phyloP scores from a whole-genome alignment of 495 filamentous ascomycete species.

The Podospora fimiseda region DNA sequence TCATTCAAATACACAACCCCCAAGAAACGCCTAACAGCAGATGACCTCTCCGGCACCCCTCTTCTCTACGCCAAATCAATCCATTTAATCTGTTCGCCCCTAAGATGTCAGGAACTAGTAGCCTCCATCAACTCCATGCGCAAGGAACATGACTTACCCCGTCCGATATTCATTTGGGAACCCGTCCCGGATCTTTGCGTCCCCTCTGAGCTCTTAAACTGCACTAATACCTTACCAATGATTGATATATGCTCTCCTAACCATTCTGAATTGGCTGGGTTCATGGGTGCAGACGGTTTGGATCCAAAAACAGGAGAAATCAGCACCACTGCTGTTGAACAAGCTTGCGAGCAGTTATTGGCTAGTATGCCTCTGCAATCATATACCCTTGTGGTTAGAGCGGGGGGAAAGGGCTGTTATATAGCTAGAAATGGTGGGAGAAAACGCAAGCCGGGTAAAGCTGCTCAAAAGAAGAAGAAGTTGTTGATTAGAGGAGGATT shows the following conservation, averaged over 20 bases:
- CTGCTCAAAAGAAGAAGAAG: conserved; percentile 28
- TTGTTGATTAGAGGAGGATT: conserved; percentile 35
- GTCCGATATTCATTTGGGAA: conserved; percentile 86
- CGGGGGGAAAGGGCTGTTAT: conserved; percentile 46
- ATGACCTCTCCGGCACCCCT: conserved; percentile 35
- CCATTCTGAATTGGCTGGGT: conserved; percentile 71
- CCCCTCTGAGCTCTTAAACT: conserved; percentile 65
- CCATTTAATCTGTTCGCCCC: conserved; percentile 80
- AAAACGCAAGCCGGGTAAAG: conserved; percentile 29
- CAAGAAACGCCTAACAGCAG: conserved; percentile 62
- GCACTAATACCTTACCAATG: conserved; percentile 60
- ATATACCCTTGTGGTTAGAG: conserved; percentile 49
- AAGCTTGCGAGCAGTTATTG: conserved; percentile 46
- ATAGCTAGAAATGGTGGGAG: conserved; percentile 47
- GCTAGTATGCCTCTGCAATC: conserved; percentile 48
- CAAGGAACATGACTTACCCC: conserved; percentile 18
- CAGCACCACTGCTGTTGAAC: conserved; percentile 45
- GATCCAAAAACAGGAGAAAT: conserved; percentile 46
- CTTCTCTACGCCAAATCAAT: conserved; percentile 68
- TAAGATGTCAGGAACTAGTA: conserved; percentile 69
- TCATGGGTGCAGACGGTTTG: conserved; percentile 56
- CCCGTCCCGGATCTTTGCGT: conserved; percentile 85
- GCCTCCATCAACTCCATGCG: conserved; percentile 50
- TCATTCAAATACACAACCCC: conserved; percentile 85
- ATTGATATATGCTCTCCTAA: conserved; percentile 89